Conservation (phyloP, 2,329 filamentous ascomycete genomes). For the Sphaceloma murrayae region DNA sequence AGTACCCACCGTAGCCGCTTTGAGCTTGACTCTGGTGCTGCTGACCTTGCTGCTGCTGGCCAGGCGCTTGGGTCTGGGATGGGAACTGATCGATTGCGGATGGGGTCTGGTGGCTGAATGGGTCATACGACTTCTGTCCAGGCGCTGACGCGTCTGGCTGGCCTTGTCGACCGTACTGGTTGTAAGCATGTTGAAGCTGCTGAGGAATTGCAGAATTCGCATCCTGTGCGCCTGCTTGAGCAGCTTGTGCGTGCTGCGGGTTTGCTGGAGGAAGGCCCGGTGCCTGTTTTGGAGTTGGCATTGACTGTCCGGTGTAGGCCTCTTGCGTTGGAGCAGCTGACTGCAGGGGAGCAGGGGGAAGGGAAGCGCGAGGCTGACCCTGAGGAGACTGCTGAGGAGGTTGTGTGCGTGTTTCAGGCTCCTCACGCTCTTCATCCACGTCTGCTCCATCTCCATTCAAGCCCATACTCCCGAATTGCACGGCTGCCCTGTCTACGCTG, state of each 20-base stretch:
- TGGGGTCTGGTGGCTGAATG: conserved; percentile 67
- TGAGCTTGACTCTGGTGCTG: conserved; percentile 36
- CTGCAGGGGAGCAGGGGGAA: conserved; percentile 60
- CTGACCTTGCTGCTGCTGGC: conserved; percentile 33
- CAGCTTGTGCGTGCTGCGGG: conserved; percentile 36
- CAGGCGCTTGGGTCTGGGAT: conserved; percentile 44
- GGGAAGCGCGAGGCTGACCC: conserved; percentile 70
- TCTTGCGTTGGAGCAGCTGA: conserved; percentile 32
- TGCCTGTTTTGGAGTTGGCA: conserved; percentile 48
- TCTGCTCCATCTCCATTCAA: conserved; percentile 66
- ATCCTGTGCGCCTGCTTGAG: conserved; percentile 31
- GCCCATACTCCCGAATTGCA: conserved; percentile 94
- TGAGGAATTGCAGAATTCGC: conserved; percentile 48
- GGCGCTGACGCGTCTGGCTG: conserved; percentile 45
- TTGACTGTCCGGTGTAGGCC: conserved; percentile 30
- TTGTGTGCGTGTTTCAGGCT: conserved; percentile 87
- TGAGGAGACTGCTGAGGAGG: conserved; percentile 89
- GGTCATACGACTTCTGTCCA: conserved; percentile 75
- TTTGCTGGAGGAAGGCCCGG: conserved; percentile 53
- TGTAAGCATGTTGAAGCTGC: conserved; percentile 42
- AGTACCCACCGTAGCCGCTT: conserved; percentile 55
- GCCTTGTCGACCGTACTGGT: conserved; percentile 62
- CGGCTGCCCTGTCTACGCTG: conserved; percentile 81
- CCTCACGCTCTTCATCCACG: conserved; percentile 88
- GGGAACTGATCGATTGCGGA: conserved; percentile 40